Base-by-base conservation (phyloP, 352 stramenopile genomes). In the Pythium diclinum region DNA sequence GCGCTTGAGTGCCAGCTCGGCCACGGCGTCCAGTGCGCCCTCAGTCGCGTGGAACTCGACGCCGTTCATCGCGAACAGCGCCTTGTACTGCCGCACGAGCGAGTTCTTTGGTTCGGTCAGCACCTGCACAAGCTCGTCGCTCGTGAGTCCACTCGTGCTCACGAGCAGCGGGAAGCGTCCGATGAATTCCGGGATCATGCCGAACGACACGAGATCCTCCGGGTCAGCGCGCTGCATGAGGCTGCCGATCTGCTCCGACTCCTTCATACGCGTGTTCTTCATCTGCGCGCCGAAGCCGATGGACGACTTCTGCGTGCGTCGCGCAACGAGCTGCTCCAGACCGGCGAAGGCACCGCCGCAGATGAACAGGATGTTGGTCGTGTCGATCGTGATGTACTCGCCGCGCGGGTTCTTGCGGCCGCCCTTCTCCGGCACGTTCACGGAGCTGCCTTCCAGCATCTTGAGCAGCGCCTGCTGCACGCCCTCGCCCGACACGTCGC, bases 381-480 rank as follows among this genome's bases (percentile, higher is more conserved):
- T 99, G 77, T 99, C 96, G 67, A 99, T 99, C 61, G 97, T 92
- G 64, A 99, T 94, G 73, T 98, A 98, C 72, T 99, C 96, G 64
- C 91, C 94, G 40, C 92, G 84, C 30, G 96, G 95, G 76, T 98
- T 98, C 82, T 99, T 99, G 33, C 94, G 86, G 8, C 95, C 95
- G 54, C 92, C 89, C 72, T 98, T 98, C 74, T 99, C 98, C 19
- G 96, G 96, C 54, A 99, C 96, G 78, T 99, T 99, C 28, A 99
- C 94, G 16, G 97, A 81, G 69, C 94, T 98, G 32, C 97, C 97
- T 83, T 99, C 97, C 0, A 99, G 89, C 80, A 99, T 98, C 85
- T 99, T 99, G 49, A 99, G 83, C 65, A 99, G 78, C 34, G 97
- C 97, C 79, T 99, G 97, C 79, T 99, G 97, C 14, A 99, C 97